Evolutionary conservation across 768 basidiomycete genomes (phyloP), one percentile per base, ranked within the genome.

Genomic region (Candolleomyces aberdarensis): DNA sequence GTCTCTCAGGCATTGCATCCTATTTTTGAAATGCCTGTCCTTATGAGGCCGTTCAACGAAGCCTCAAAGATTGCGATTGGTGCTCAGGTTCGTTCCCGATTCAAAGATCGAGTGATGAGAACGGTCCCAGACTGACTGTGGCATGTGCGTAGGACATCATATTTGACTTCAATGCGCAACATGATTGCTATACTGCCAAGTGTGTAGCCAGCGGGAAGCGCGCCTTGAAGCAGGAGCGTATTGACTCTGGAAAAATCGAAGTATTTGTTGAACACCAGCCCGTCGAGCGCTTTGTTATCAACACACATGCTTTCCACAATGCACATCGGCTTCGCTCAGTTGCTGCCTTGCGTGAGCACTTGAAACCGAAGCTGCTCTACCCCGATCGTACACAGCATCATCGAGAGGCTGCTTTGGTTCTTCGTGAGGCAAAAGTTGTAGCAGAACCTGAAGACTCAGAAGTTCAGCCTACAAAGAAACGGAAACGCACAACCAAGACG

Each of bases 221-320:
- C 10, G 32, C 36, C 7, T 9, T 55, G 11, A 55, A n/a, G 22
- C 56, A 62, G 43, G 61, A 62, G 19, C 31, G 53, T 5, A 19
- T 15, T 10, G 61, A 62, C 5, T 53, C 50, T 9, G 61, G 61
- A 20, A 57, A 26, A 49, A 58, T 20, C n/a, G 59, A 61, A 11
- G 61, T 58, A 8, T 26, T 54, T 17, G 64, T 73, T n/a, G 48
- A 41, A 7, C 72, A 75, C 54, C 48, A 26, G 10, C 59, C 69
- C 26, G 57, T 69, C 26, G 49, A 52, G 6, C 56, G 62, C 10
- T 74, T 59, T 51, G 32, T 75, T 19, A 11, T 58, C 26, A 58
- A 58, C 29, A 39, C 57, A 3, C 57, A 58, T 20, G 47, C 57
- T 3, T 58, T 58, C 20, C 57, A 58, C 48, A 58, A 58, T 26